Conservation (phyloP, 2,329 filamentous ascomycete genomes). For the Arthrinium puccinioides region DNA sequence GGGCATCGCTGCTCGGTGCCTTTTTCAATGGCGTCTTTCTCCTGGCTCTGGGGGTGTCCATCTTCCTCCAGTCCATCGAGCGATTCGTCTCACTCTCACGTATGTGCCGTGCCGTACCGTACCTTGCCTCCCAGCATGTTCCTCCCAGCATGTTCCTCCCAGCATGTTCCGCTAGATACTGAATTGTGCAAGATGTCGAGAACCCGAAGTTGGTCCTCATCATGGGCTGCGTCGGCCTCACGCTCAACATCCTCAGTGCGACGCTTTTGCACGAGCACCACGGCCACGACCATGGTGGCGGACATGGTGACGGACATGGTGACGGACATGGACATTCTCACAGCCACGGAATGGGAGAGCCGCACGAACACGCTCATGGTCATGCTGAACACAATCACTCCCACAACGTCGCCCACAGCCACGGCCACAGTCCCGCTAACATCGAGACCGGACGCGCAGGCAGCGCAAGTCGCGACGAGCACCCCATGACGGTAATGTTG, state of each 20-base stretch:
- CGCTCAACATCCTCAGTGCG: slow-evolving; percentile 59
- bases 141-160: slow-evolving; percentile 6
- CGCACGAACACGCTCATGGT: not conserved
- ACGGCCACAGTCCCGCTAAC: slow-evolving; percentile 10
- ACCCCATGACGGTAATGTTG: slow-evolving; percentile 17
- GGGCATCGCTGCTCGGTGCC: slow-evolving; percentile 64
- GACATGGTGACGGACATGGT: too few relatives aligned
- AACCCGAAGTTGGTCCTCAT: slow-evolving; percentile 61
- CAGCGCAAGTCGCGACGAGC: slow-evolving; percentile 15
- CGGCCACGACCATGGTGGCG: slow-evolving; percentile 19
- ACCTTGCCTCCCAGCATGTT: not conserved
- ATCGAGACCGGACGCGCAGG: slow-evolving; percentile 15
- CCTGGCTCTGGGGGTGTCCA: slow-evolving; percentile 63
- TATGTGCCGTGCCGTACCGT: slow-evolving; percentile 21
- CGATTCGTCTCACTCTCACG: slow-evolving; percentile 53
- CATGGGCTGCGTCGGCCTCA: slow-evolving; percentile 60
- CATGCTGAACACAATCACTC: not conserved
- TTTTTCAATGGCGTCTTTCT: slow-evolving; percentile 79
- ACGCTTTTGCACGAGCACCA: slow-evolving; percentile 41
- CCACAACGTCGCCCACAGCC: slow-evolving; percentile 2
- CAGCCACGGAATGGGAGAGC: slow-evolving; percentile 2
- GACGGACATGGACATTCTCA: slow-evolving; percentile 17
- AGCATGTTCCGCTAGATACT: too few relatives aligned
- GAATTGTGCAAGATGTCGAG: slow-evolving; percentile 60
- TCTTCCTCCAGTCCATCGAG: slow-evolving; percentile 67